These are phyloP conservation scores for Penicillium crustosum DNA, from an alignment of 2,329 filamentous ascomycete species.

Conservation along the genomic window DNA sequence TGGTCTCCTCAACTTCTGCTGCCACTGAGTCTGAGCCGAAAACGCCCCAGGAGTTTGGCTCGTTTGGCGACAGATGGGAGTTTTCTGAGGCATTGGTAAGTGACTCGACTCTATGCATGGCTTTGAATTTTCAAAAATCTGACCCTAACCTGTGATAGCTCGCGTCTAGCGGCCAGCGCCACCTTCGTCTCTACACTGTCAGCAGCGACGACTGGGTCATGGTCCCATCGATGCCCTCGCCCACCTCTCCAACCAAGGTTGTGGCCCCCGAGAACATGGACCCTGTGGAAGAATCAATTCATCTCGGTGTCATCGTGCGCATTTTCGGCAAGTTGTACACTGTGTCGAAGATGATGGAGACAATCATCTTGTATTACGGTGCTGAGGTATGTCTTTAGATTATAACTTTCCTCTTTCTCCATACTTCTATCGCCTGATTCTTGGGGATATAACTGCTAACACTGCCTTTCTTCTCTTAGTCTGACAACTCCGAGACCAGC, in stretches of 20 bases:
- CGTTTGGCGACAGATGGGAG: background rate
- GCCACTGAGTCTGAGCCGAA: background rate
- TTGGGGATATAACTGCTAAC: background rate
- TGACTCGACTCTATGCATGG: background rate
- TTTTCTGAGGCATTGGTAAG: background rate
- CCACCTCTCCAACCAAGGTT: constrained; percentile 8
- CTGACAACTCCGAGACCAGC: constrained; percentile 31
- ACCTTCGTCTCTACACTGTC: constrained; percentile 32
- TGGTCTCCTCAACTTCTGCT: background rate
- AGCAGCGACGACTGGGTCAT: constrained; percentile 33
- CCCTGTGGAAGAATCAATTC: constrained; percentile 23
- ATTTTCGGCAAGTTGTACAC: constrained; percentile 38
- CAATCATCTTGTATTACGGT: constrained; percentile 35
- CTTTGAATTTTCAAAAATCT: background rate
- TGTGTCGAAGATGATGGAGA: constrained; percentile 37
- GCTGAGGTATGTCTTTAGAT: constrained; percentile 30
- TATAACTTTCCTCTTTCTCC: background rate
- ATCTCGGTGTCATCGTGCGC: constrained; percentile 29
- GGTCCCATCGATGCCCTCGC: constrained; percentile 11
- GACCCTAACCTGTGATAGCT: constrained; percentile 1
- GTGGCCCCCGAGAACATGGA: constrained; percentile 20
- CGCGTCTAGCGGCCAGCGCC: background rate
- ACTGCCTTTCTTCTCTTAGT: constrained; percentile 18
- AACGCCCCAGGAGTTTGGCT: background rate
- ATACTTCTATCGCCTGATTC: background rate